phyloP scores from a whole-genome alignment of 495 filamentous ascomycete genomes.

The Chaetomium cochliodes region DNA sequence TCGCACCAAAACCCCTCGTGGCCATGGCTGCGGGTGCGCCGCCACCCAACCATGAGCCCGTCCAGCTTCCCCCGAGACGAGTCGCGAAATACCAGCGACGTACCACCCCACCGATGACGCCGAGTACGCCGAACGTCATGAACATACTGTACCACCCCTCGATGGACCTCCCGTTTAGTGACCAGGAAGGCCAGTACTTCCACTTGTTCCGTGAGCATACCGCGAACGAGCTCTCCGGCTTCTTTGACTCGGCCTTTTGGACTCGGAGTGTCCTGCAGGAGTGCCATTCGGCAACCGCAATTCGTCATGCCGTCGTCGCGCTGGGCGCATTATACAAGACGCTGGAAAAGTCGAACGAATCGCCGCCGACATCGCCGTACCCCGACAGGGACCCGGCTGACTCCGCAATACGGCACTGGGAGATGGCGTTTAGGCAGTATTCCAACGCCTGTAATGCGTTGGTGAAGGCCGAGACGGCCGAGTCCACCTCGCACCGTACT shows the following conservation, averaged over 20 bases:
- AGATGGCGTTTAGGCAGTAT: constrained; percentile 48
- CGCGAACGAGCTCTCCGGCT: constrained; percentile 58
- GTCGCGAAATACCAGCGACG: constrained; percentile 31
- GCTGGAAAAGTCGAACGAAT: constrained; percentile 52
- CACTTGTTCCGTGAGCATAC: constrained; percentile 60
- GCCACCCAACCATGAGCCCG: constrained; percentile 28
- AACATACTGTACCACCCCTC: constrained; percentile 38
- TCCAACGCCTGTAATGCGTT: constrained; percentile 44
- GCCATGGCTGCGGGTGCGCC: constrained; percentile 21
- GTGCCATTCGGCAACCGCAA: constrained; percentile 58
- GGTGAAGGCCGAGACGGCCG: constrained; percentile 32
- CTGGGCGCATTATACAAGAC: constrained; percentile 64
- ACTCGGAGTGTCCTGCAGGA: constrained; percentile 56
- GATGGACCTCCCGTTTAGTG: constrained; percentile 37
- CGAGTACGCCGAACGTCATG: constrained; percentile 24
- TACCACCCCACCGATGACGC: constrained; percentile 40
- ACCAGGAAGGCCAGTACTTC: constrained; percentile 56
- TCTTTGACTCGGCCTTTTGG: constrained; percentile 65
- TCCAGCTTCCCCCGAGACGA: constrained; percentile 32
- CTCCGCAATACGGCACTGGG: constrained; percentile 42
- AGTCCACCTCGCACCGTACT: constrained; percentile 41
- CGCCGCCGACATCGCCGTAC: constrained; percentile 45
- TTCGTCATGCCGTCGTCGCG: constrained; percentile 65
- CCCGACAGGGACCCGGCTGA: constrained; percentile 34
- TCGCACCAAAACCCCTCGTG: constrained; percentile 45